phyloP scores from a whole-genome alignment of 305 asterid genomes.

The Fraxinus albicans region DNA sequence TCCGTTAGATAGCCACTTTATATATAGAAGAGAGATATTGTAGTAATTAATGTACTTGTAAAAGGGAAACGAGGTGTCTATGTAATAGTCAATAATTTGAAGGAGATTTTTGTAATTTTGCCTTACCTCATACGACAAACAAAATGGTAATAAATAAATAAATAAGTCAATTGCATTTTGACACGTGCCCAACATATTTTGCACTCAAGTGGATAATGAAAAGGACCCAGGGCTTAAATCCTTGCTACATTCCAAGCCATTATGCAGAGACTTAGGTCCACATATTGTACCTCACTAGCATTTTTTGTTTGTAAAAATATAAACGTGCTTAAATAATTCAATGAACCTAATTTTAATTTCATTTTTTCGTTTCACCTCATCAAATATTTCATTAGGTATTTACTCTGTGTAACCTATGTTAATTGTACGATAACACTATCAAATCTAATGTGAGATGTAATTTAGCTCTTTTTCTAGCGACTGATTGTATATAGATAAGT shows the following conservation, averaged over 20 bases:
- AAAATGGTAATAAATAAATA: not conserved
- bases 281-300: not conserved
- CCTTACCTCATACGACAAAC: not conserved
- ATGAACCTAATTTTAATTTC: not conserved
- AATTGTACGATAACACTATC: not conserved
- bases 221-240: not conserved
- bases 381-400: not conserved
- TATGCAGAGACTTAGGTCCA: not conserved
- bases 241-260: not conserved
- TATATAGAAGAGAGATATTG: too few relatives aligned
- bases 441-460: not conserved
- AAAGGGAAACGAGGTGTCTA: too few relatives aligned
- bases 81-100: too few relatives aligned
- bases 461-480: not conserved
- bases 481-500: not conserved
- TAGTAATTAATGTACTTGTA: too few relatives aligned
- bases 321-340: not conserved
- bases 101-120: not conserved
- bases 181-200: not conserved
- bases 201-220: not conserved
- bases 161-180: not conserved
- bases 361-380: not conserved
- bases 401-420: not conserved
- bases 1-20: too few relatives aligned
- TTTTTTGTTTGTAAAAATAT: not conserved